Conservation (phyloP, 2,329 filamentous ascomycete species). For the Arthrobotrys sphaeroides region DNA sequence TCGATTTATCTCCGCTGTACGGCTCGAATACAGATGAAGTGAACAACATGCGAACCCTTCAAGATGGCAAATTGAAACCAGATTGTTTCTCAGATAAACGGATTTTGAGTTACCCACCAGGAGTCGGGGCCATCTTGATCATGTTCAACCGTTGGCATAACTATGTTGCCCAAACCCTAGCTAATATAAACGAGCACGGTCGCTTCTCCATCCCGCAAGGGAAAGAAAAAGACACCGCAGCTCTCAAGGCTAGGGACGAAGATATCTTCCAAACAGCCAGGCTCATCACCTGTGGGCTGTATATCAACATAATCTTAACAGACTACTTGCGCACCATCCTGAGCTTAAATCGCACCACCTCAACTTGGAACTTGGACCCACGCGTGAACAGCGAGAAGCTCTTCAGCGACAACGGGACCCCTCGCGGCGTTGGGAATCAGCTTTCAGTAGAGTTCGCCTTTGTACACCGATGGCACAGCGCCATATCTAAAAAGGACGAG, state of each 20-base stretch:
- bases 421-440: slow-evolving; percentile 77
- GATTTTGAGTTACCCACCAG: slow-evolving; percentile 75
- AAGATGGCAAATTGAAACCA: slow-evolving; percentile 76
- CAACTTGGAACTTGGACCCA: slow-evolving; percentile 75
- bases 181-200: slow-evolving; percentile 83
- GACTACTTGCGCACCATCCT: slow-evolving; percentile 83
- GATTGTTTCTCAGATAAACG: slow-evolving; percentile 78
- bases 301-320: slow-evolving; percentile 79
- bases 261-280: slow-evolving; percentile 82
- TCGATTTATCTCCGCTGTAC: slow-evolving; percentile 77
- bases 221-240: slow-evolving; percentile 64
- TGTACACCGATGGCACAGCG: slow-evolving; percentile 86
- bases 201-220: slow-evolving; percentile 75
- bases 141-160: slow-evolving; percentile 92
- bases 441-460: slow-evolving; percentile 91
- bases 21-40: slow-evolving; percentile 69
- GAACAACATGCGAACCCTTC: slow-evolving; percentile 69
- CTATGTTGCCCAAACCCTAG: slow-evolving; percentile 79
- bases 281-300: slow-evolving; percentile 77
- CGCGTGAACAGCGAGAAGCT: slow-evolving; percentile 56
- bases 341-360: slow-evolving; percentile 76
- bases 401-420: slow-evolving; percentile 30
- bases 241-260: slow-evolving; percentile 76
- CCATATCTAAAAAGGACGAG: slow-evolving; percentile 78
- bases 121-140: slow-evolving; percentile 75